Conservation (phyloP, 169 alveolate genomes). For the Toxoplasma gondii region DNA sequence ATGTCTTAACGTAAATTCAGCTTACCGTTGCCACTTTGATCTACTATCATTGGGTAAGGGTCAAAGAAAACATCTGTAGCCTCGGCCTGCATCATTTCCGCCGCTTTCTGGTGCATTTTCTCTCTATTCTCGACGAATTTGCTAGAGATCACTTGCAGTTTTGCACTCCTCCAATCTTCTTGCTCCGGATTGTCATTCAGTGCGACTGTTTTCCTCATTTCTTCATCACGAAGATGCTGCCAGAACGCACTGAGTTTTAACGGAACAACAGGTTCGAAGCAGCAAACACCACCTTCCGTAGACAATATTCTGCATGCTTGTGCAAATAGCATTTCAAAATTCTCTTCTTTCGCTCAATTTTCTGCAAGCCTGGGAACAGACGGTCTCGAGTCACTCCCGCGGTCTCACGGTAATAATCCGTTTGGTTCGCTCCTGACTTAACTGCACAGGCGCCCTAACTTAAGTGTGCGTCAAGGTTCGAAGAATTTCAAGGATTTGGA, state of each 20-base stretch:
- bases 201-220: conserved; percentile 32
- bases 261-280: background rate
- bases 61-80: background rate
- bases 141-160: conserved; percentile 21
- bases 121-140: conserved; percentile 5
- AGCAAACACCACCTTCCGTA: background rate
- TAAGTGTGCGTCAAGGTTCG: too few relatives aligned
- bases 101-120: conserved; percentile 17
- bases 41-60: background rate
- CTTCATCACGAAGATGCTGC: conserved; percentile 35
- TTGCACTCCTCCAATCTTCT: conserved; percentile 25
- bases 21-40: background rate
- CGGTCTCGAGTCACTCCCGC: too few relatives aligned
- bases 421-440: too few relatives aligned
- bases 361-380: too few relatives aligned
- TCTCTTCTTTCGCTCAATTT: too few relatives aligned
- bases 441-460: too few relatives aligned
- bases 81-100: conserved; percentile 23
- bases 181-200: conserved; percentile 37
- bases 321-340: too few relatives aligned
- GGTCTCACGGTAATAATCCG: too few relatives aligned
- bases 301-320: too few relatives aligned
- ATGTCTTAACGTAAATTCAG: too few relatives aligned
- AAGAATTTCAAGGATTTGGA: too few relatives aligned
- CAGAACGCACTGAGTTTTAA: conserved; percentile 30